These are phyloP conservation scores for Cokeromyces recurvatus DNA, from an alignment of 371 early-diverging fungal species.

Conservation along the genomic window DNA sequence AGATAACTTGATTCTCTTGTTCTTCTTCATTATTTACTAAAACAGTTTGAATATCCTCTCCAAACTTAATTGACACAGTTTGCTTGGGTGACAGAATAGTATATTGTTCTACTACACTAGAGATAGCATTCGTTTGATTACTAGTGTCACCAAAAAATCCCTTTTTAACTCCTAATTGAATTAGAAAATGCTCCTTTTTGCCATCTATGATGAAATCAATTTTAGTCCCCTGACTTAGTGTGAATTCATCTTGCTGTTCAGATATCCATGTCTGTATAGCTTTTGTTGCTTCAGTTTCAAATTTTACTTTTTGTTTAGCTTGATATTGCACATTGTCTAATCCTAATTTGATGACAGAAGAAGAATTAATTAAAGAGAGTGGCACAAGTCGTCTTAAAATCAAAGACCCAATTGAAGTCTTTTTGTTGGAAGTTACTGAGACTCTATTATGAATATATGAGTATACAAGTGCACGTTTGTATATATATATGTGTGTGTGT, in stretches of 20 bases:
- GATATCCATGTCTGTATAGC: slow-evolving; percentile 19
- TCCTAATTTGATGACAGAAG: slow-evolving; percentile 31
- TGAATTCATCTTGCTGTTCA: slow-evolving; percentile 5
- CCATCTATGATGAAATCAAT: slow-evolving; percentile 7
- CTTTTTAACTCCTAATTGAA: slow-evolving; percentile 36
- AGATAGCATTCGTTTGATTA: neutral
- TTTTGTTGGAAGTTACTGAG: slow-evolving; percentile 30
- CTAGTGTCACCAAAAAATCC: slow-evolving; percentile 20
- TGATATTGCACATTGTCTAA: slow-evolving; percentile 27
- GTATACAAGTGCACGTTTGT: too few relatives aligned
- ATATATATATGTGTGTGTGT: too few relatives aligned
- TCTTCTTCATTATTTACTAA: slow-evolving; percentile 6
- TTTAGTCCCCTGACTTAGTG: slow-evolving; percentile 23
- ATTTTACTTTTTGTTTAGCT: slow-evolving; percentile 25
- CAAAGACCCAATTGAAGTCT: slow-evolving; percentile 21
- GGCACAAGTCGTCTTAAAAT: slow-evolving; percentile 23
- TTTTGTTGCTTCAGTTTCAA: slow-evolving; percentile 22
- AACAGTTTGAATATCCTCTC: slow-evolving; percentile 32
- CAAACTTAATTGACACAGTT: slow-evolving; percentile 41
- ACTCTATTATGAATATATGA: slow-evolving; percentile 30
- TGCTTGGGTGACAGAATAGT: slow-evolving; percentile 18
- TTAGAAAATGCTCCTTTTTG: slow-evolving; percentile 9
- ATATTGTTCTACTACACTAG: slow-evolving; percentile 26
- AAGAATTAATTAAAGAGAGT: neutral
- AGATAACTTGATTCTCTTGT: slow-evolving; percentile 1